Evolutionary conservation across 2,329 filamentous ascomycete genomes (phyloP).

Genomic region (Talaromyces sp.): DNA sequence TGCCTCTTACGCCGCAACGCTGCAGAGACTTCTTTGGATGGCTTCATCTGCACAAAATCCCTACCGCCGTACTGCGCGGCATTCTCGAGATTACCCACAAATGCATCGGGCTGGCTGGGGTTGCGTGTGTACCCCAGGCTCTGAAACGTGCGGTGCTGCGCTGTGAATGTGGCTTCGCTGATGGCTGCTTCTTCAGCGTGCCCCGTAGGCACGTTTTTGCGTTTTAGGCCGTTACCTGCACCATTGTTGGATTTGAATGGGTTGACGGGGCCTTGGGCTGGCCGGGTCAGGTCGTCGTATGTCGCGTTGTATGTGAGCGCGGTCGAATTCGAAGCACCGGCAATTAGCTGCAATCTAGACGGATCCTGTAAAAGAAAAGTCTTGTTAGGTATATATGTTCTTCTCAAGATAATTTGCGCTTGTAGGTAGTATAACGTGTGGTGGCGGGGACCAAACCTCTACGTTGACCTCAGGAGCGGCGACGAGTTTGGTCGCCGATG

Average conservation of each 20-base stretch:
- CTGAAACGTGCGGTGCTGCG: slow-evolving; percentile 79
- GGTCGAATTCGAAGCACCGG: slow-evolving; percentile 44
- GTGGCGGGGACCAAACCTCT: slow-evolving; percentile 48
- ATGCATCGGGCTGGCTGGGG: slow-evolving; percentile 37
- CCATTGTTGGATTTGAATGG: slow-evolving; percentile 65
- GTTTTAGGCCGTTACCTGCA: slow-evolving; percentile 53
- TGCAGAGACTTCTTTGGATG: slow-evolving; percentile 66
- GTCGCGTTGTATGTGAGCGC: slow-evolving; percentile 52
- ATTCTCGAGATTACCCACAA: slow-evolving; percentile 44
- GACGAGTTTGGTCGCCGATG: slow-evolving; percentile 34
- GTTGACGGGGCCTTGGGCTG: slow-evolving; percentile 64
- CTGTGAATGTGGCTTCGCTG: slow-evolving; percentile 84
- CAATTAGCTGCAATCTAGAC: slow-evolving; percentile 46
- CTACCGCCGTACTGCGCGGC: slow-evolving; percentile 42
- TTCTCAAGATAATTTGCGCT: background rate
- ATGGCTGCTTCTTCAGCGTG: slow-evolving; percentile 82
- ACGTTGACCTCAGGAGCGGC: slow-evolving; percentile 50
- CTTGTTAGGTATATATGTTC: slow-evolving; percentile 28
- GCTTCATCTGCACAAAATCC: slow-evolving; percentile 50
- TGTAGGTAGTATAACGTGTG: background rate
- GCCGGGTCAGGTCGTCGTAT: slow-evolving; percentile 65
- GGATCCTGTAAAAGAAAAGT: slow-evolving; percentile 40
- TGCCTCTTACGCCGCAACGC: slow-evolving; percentile 69
- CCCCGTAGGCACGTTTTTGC: slow-evolving; percentile 79
- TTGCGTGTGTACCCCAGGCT: slow-evolving; percentile 52